These are phyloP conservation scores for Aegle marmelos DNA, from an alignment of 345 rosid species.

Conservation along the genomic window DNA sequence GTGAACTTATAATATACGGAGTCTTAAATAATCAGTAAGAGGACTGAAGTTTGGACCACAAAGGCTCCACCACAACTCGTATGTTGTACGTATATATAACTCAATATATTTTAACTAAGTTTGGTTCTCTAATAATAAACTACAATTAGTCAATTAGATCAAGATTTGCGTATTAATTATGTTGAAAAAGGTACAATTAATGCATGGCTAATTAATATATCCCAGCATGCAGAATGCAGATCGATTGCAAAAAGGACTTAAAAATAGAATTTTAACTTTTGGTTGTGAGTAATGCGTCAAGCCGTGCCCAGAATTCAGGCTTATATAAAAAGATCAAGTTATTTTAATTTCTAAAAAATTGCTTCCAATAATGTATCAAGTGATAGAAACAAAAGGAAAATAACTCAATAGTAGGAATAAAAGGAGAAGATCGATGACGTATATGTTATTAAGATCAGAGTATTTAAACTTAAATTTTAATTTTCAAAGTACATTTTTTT, in stretches of 20 bases:
- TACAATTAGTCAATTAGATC: neutral
- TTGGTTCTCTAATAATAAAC: neutral
- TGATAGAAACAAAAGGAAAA: too few relatives aligned
- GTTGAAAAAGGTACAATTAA: neutral
- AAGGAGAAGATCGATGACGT: too few relatives aligned
- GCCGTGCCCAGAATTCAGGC: too few relatives aligned
- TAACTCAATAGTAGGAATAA: too few relatives aligned
- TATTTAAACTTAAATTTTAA: too few relatives aligned
- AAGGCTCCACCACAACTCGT: neutral
- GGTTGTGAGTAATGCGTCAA: neutral
- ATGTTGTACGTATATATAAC: neutral
- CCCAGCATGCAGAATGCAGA: neutral
- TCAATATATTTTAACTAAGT: neutral
- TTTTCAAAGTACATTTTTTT: too few relatives aligned
- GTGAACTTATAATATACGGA: too few relatives aligned
- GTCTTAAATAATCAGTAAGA: too few relatives aligned
- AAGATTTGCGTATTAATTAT: neutral
- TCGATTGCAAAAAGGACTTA: neutral
- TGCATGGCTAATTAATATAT: neutral
- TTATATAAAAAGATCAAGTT: too few relatives aligned
- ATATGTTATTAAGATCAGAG: too few relatives aligned
- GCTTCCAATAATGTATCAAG: too few relatives aligned
- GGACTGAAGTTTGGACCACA: neutral
- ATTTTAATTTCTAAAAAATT: too few relatives aligned
- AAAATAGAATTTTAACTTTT: neutral